Evolutionary conservation across 192 early-diverging fungal species (phyloP).

Genomic region (Backusella circina): DNA sequence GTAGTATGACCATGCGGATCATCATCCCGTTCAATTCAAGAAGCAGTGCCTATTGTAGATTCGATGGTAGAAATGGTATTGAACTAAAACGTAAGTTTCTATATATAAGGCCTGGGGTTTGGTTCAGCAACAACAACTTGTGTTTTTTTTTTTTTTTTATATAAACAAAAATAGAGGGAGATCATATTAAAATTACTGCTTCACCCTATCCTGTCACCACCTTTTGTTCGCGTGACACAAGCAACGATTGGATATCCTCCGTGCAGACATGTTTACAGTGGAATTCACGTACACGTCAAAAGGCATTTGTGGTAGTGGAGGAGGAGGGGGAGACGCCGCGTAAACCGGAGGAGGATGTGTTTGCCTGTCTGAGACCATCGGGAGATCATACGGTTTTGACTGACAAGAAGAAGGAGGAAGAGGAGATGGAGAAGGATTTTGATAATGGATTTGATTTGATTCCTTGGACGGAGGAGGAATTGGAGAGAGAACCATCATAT

Average conservation of each 20-base stretch:
- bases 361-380: constrained; percentile 1
- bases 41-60: constrained; percentile 85
- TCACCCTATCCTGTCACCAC: constrained; percentile 84
- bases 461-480: constrained; percentile 12
- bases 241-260: constrained; percentile 87
- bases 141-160: too few species aligned
- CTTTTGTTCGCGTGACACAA: constrained; percentile 68
- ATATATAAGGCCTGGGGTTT: too few species aligned
- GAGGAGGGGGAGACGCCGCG: not conserved
- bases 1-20: constrained; percentile 82
- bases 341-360: not conserved
- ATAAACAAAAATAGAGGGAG: constrained; percentile 61
- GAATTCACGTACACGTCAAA: constrained; percentile 90
- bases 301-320: constrained; percentile 59
- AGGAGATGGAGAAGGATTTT: not conserved
- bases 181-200: constrained; percentile 81
- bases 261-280: constrained; percentile 82
- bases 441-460: not conserved
- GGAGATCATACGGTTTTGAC: not conserved
- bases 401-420: not conserved
- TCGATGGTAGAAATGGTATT: constrained; percentile 89
- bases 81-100: constrained; percentile 69
- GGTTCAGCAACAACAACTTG: too few species aligned
- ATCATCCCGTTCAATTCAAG: constrained; percentile 77
- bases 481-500: not conserved